Conservation (phyloP, 805 yeast species). For the Metschnikowia rubicola region DNA sequence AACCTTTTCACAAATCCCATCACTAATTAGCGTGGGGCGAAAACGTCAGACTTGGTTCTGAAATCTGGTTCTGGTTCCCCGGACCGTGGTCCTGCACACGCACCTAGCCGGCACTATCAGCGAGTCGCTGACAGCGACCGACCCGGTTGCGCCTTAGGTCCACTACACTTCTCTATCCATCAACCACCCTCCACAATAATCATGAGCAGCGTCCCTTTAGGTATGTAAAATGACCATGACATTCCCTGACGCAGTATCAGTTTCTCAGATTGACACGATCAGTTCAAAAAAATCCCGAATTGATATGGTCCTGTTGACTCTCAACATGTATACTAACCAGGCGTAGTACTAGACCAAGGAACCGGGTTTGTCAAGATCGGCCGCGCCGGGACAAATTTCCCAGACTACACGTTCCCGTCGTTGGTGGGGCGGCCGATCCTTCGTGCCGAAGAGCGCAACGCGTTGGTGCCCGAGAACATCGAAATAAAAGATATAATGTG, state of each 20-base stretch:
- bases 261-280: background rate
- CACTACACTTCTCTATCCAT: background rate
- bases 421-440: constrained; percentile 96
- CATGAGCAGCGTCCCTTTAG: constrained; percentile 21
- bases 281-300: too few relatives aligned
- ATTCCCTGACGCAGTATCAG: background rate
- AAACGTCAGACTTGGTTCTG: background rate
- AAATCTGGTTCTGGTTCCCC: background rate
- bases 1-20: too few relatives aligned
- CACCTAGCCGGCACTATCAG: background rate
- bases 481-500: constrained; percentile 96
- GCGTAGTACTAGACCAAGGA: constrained; percentile 90
- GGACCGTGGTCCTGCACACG: constrained; percentile 1
- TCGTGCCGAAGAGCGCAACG: constrained; percentile 88
- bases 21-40: background rate
- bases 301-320: background rate
- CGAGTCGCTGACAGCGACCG: too few relatives aligned
- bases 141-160: constrained; percentile 14
- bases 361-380: constrained; percentile 98
- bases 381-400: constrained; percentile 94
- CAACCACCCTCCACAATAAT: background rate
- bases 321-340: constrained; percentile 12
- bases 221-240: constrained; percentile 9
- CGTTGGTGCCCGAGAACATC: constrained; percentile 49
- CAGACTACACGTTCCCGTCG: constrained; percentile 95